phyloP scores from a whole-genome alignment of 2,329 filamentous ascomycete species.

The Cyanodermella asteris region DNA sequence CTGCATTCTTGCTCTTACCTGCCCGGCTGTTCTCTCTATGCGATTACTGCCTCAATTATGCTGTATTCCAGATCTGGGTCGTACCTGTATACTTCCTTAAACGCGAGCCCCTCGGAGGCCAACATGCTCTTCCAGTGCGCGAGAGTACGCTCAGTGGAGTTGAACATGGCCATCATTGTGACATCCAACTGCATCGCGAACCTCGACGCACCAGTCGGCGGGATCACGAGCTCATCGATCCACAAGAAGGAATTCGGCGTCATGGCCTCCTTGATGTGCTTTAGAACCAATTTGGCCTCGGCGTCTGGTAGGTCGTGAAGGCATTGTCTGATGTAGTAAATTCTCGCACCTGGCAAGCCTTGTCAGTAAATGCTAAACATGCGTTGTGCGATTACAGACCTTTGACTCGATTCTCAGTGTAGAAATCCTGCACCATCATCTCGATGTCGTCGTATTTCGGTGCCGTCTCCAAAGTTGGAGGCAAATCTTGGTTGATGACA shows the following conservation, averaged over 20 bases:
- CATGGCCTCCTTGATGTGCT: slow-evolving; percentile 13
- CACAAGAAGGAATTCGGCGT: slow-evolving; percentile 15
- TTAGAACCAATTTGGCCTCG: slow-evolving; percentile 13
- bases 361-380: too few relatives aligned
- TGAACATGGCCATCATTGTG: slow-evolving; percentile 20
- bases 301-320: slow-evolving; percentile 20
- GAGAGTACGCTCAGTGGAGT: slow-evolving; percentile 18
- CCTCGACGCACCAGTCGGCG: slow-evolving; percentile 11
- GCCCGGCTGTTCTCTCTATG: too few relatives aligned
- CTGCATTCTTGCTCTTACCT: too few relatives aligned
- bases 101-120: too few relatives aligned
- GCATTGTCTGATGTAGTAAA: slow-evolving; percentile 19
- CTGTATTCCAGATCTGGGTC: too few relatives aligned
- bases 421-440: slow-evolving; percentile 12
- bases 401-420: slow-evolving; percentile 12
- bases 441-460: slow-evolving; percentile 12
- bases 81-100: too few relatives aligned
- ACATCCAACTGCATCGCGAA: slow-evolving; percentile 14
- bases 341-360: too few relatives aligned
- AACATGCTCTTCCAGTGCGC: too few relatives aligned
- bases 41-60: too few relatives aligned
- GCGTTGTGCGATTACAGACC: too few relatives aligned
- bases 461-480: slow-evolving; percentile 12
- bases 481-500: slow-evolving; percentile 21
- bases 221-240: slow-evolving; percentile 19